Percentiles rank a stretch among this genome's conserved stretches.
Conservation (phyloP, 805 yeast species). For the Hanseniaspora vineae region DNA sequence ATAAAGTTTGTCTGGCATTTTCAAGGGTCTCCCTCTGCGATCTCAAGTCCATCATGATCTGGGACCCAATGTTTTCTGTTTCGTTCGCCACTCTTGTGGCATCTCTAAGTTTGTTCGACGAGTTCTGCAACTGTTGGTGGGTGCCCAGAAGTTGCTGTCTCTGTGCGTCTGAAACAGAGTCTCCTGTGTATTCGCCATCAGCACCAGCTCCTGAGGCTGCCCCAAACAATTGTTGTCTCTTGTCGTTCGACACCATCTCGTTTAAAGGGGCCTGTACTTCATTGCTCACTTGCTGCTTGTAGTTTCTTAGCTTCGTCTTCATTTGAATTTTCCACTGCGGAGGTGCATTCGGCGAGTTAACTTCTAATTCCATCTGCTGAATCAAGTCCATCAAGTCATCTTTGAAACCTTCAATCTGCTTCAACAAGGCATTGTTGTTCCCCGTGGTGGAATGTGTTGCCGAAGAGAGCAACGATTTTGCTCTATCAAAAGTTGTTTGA, state of each 20-base stretch:
- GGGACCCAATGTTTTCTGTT: conserved; percentile 84
- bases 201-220: conserved; percentile 13
- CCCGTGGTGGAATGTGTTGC: conserved; percentile 13
- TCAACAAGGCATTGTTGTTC: conserved; percentile 15
- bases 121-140: conserved; percentile 68
- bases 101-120: conserved; percentile 73
- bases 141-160: conserved; percentile 69
- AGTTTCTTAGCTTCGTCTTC: conserved; percentile 67
- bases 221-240: conserved; percentile 64
- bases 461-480: conserved; percentile 9
- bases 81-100: conserved; percentile 85
- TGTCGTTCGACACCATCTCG: conserved; percentile 52
- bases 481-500: conserved; percentile 19
- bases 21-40: conserved; percentile 88
- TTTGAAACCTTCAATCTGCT: conserved; percentile 19
- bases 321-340: conserved; percentile 40
- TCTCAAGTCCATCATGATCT: conserved; percentile 74
- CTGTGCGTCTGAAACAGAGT: conserved; percentile 37
- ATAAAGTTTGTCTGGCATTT: conserved; percentile 73
- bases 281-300: conserved; percentile 44
- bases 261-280: conserved; percentile 43
- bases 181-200: conserved; percentile 23
- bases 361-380: conserved; percentile 81
- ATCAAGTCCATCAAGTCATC: conserved; percentile 41
- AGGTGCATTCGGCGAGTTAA: conserved; percentile 47